A percentile compares a stretch with the other conserved stretches of the same genome.
phyloP scores from a whole-genome alignment of 2,329 filamentous ascomycete species.

The Biscogniauxia sp. region DNA sequence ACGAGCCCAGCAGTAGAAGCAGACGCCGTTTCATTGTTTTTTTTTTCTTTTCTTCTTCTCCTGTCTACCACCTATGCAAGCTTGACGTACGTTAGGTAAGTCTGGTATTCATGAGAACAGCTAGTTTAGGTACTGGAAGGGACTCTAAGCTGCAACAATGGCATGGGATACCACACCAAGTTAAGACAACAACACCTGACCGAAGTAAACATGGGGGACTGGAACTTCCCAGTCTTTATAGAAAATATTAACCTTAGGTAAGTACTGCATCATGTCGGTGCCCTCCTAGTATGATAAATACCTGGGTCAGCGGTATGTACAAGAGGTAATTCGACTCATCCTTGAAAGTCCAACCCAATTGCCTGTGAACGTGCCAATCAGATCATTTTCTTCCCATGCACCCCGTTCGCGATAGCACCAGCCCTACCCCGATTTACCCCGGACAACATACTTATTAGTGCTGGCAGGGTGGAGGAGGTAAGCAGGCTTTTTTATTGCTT shows the following conservation, averaged over 20 bases:
- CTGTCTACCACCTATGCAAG: constrained; percentile 5
- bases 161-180: constrained; percentile 1
- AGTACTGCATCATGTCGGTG: not conserved
- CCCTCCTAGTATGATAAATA: not conserved
- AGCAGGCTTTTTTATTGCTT: not conserved
- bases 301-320: not conserved
- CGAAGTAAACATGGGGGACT: constrained; percentile 7
- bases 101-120: not conserved
- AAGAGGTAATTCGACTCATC: not conserved
- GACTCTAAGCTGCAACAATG: not conserved
- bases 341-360: not conserved
- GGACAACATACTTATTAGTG: not conserved
- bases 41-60: not conserved
- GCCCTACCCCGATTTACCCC: not conserved
- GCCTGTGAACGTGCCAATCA: not conserved
- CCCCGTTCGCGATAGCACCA: not conserved
- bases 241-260: constrained; percentile 10
- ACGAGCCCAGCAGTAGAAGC: constrained; percentile 7
- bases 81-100: not conserved
- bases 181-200: not conserved
- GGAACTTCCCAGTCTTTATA: constrained; percentile 6
- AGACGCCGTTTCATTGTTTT: constrained; percentile 12
- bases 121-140: too few relatives aligned
- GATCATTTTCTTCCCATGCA: not conserved
- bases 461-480: not conserved